These are phyloP conservation scores for Persicaria maculosa DNA, from an alignment of 148 eudicot species.

Conservation along the genomic window DNA sequence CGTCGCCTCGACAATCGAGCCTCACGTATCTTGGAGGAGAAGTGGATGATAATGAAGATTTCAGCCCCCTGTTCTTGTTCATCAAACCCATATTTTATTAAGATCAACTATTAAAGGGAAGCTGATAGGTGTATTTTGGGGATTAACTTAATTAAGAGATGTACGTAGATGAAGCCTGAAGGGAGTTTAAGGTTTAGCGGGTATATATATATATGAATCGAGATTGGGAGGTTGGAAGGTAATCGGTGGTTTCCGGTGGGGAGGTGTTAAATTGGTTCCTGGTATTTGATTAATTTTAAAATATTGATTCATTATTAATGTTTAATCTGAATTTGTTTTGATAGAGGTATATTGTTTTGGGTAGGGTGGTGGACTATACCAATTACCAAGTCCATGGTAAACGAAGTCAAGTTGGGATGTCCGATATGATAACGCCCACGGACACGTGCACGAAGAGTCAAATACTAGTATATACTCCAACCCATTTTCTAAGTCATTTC, in stretches of 20 bases:
- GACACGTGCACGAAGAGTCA: too few relatives aligned
- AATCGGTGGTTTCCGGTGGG: not conserved
- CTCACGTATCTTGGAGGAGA: not conserved
- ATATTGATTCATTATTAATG: not conserved
- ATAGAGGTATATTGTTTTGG: too few relatives aligned
- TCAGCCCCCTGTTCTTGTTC: not conserved
- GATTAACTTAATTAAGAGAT: not conserved
- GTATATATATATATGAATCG: not conserved
- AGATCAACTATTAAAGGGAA: not conserved
- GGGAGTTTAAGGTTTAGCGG: not conserved
- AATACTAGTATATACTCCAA: too few relatives aligned
- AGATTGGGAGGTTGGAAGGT: not conserved
- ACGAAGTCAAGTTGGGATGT: too few relatives aligned
- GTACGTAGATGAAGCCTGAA: not conserved
- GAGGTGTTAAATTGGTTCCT: not conserved
- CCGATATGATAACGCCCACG: too few relatives aligned
- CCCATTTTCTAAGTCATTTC: too few relatives aligned
- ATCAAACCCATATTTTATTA: not conserved
- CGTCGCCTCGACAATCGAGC: not conserved
- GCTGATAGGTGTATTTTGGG: not conserved
- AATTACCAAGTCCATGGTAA: too few relatives aligned
- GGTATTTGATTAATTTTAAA: not conserved
- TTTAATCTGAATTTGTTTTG: not conserved
- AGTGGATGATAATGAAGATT: not conserved
- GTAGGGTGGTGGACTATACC: too few relatives aligned